Evolutionary conservation across 768 basidiomycete genomes (phyloP).

Genomic region (Leucocoprinus birnbaumii): DNA sequence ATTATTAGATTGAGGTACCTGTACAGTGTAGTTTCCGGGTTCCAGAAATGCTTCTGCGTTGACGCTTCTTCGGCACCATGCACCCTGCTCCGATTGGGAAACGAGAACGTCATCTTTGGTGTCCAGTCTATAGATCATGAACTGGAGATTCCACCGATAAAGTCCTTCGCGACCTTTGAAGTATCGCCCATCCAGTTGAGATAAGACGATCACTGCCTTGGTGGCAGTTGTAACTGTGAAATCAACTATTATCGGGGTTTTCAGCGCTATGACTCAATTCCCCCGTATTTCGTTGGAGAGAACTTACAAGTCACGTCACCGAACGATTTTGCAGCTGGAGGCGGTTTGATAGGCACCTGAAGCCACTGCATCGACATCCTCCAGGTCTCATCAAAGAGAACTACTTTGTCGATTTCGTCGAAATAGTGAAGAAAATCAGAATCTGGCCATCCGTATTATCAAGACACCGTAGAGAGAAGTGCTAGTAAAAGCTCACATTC

Average conservation of each 20-base stretch:
- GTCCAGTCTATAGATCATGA: conserved; percentile 40
- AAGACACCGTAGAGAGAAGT: too few species aligned
- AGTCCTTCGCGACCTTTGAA: conserved; percentile 37
- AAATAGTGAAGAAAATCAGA: too few species aligned
- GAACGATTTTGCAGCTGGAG: conserved; percentile 38
- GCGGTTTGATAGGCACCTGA: conserved; percentile 27
- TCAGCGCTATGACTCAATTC: too few species aligned
- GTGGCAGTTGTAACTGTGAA: too few species aligned
- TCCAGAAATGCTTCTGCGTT: conserved; percentile 33
- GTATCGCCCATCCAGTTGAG: too few species aligned
- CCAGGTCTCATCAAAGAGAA: conserved; percentile 41
- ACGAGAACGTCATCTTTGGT: conserved; percentile 18
- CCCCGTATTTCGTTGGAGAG: too few species aligned
- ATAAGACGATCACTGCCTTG: conserved; percentile 34
- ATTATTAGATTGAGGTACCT: conserved; percentile 21
- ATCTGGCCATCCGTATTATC: too few species aligned
- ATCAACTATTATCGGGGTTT: too few species aligned
- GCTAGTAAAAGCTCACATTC: not conserved
- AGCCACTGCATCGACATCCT: conserved; percentile 40
- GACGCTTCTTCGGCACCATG: conserved; percentile 28
- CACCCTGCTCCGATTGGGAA: conserved; percentile 23
- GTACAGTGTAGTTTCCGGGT: conserved; percentile 36
- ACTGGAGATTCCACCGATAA: conserved; percentile 38
- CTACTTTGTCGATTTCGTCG: conserved; percentile 7
- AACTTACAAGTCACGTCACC: too few species aligned